phyloP scores from a whole-genome alignment of 192 early-diverging fungal genomes.

The Podila epigama region DNA sequence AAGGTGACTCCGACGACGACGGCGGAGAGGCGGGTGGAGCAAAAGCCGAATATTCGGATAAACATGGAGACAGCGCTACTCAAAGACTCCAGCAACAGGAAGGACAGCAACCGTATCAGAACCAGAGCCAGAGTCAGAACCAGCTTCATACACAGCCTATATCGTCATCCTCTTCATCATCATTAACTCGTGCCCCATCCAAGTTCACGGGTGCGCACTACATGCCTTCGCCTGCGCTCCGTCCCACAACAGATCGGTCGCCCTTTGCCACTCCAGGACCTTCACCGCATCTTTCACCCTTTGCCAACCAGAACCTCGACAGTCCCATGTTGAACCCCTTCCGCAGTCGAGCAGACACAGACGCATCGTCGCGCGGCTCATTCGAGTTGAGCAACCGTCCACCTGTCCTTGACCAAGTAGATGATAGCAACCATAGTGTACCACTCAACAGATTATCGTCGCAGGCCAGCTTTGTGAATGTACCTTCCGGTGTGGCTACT shows the following conservation, averaged over 20 bases:
- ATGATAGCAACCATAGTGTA: not conserved
- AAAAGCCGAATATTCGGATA: not conserved
- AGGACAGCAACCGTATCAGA: no score
- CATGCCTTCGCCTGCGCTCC: conserved; percentile 20
- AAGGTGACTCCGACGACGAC: not conserved
- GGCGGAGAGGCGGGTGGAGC: conserved; percentile 1
- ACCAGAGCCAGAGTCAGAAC: not conserved
- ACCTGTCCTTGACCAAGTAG: not conserved
- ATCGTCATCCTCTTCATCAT: not conserved
- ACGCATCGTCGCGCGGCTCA: not conserved
- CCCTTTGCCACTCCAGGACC: conserved; percentile 3
- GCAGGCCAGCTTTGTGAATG: not conserved
- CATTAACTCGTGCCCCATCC: conserved; percentile 6
- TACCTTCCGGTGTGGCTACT: not conserved
- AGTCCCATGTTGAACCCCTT: conserved; percentile 31
- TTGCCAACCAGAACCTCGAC: conserved; percentile 22
- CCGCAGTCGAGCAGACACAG: not conserved
- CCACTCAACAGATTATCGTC: not conserved
- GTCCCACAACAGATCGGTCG: conserved; percentile 1
- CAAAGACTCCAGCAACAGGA: no score
- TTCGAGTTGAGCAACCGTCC: conserved; percentile 12
- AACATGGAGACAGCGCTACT: not conserved
- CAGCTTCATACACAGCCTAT: not conserved
- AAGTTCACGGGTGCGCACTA: conserved; percentile 40
- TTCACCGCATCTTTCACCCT: conserved; percentile 26